Evolutionary conservation across 129 eudicot species (phyloP).

Genomic region (Tanacetum coccineum): DNA sequence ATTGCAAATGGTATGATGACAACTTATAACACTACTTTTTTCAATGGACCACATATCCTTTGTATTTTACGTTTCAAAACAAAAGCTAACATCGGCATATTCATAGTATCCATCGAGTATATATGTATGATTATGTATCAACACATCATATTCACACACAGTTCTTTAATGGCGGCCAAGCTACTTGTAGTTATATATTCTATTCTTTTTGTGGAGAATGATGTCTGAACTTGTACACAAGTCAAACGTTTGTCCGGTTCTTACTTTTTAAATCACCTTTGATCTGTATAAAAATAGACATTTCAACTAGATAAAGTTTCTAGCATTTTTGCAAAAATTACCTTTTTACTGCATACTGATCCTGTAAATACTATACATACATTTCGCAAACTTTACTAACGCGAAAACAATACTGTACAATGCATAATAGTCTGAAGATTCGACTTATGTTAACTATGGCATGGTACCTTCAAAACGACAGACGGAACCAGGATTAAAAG

Average conservation of each 20-base stretch:
- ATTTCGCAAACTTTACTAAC: not conserved
- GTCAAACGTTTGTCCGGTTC: not conserved
- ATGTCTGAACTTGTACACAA: not conserved
- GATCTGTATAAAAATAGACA: not conserved
- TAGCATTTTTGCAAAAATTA: not conserved
- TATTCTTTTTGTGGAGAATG: not conserved
- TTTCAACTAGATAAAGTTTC: not conserved
- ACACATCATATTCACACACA: not conserved
- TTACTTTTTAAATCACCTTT: not conserved
- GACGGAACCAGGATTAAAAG: no score
- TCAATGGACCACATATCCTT: not conserved
- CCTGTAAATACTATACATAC: not conserved
- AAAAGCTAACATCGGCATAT: slow-evolving; percentile 14
- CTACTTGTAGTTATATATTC: no score
- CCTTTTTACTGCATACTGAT: not conserved
- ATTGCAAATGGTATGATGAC: no score
- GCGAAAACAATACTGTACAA: not conserved
- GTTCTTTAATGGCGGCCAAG: not conserved
- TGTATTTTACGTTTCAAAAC: slow-evolving; percentile 7
- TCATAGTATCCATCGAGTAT: not conserved
- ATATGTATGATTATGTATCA: not conserved
- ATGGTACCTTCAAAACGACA: no score
- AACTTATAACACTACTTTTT: no score
- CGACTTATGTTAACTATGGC: no score
- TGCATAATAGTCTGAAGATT: not conserved